These are phyloP conservation scores for Coniosporium tulheliwenetii DNA, from an alignment of 2,329 filamentous ascomycete genomes.

Conservation along the genomic window DNA sequence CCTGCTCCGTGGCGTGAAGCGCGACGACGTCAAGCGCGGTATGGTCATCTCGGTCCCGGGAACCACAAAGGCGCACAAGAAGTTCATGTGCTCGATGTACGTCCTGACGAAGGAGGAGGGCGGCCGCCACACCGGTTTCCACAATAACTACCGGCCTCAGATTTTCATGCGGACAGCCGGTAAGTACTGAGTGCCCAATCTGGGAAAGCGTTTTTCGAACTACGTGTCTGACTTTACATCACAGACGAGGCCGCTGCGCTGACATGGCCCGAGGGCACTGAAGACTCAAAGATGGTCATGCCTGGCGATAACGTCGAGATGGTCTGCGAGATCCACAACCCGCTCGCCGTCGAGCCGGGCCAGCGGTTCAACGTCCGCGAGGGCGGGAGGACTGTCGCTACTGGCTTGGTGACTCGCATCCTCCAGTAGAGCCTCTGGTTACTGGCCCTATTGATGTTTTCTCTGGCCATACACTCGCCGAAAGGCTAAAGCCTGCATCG, in stretches of 20 bases:
- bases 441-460: no score
- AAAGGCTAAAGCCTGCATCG: no score
- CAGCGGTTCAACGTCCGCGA: conserved; percentile 98
- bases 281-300: conserved; percentile 80
- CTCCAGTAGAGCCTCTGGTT: conserved; percentile 13
- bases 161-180: conserved; percentile 90
- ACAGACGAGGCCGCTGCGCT: conserved; percentile 55
- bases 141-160: conserved; percentile 91
- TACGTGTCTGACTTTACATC: not conserved
- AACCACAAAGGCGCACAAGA: conserved; percentile 68
- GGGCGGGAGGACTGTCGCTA: conserved; percentile 52
- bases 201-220: not conserved
- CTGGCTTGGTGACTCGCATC: conserved; percentile 22
- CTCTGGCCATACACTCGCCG: no score
- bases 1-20: conserved; percentile 85
- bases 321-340: conserved; percentile 71
- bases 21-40: conserved; percentile 84
- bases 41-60: conserved; percentile 87
- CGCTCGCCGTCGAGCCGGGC: conserved; percentile 75
- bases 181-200: conserved; percentile 31
- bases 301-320: conserved; percentile 99
- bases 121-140: conserved; percentile 91
- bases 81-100: conserved; percentile 94
- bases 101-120: conserved; percentile 96
- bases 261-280: conserved; percentile 71